Evolutionary conservation across 2,329 filamentous ascomycete genomes (phyloP), one percentile per base, ranked within the genome.

Genomic region (Clonostachys solani): DNA sequence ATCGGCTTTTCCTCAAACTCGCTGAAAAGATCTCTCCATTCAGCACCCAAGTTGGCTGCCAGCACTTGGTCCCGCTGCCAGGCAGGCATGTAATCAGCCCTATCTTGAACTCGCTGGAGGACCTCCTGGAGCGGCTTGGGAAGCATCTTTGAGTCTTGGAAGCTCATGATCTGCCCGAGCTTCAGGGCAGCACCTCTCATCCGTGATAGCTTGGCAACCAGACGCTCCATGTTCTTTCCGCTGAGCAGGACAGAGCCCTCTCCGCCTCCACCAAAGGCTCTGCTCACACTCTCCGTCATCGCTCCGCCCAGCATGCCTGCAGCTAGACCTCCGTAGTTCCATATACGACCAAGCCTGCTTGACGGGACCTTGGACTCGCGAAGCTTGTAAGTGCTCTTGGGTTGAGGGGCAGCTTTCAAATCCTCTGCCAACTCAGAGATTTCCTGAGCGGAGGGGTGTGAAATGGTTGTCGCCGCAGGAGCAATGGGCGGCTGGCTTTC

Each of bases 131-230:
- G 91, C 2, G 89, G 82, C 1, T 80, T 81, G 1, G 94, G 94
- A 10, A 99, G 80, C 83, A 96, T 91, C 66, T 96, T 97, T 36
- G 89, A 84, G 68, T 99, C 94, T 73, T 99, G 94, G 61, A 99
- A 94, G 64, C 91, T 96, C 76, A 99, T 87, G 87, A 97, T 94
- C 71, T 99, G 94, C 1, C 94, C 95, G 23, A 99, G 71, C 71
- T 99, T 99, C 40, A 99, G 74, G n/a, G 94, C 94, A 6, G 94
- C 95, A 36, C 94, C 94, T 59, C 94, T 83, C 94, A 99, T 99
- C 18, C 89, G 87, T 4, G 92, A 97, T 4, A 99, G 78, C 66
- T 95, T 96, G 6, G 89, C 78, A 2, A 99, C 94, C 9, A 99
- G 78, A 43, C 95, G 81, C 63, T 97, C 92, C 80, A 97, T 91